Evolutionary conservation across 2,329 filamentous ascomycete species (phyloP).

Genomic region (Pseudocercospora ulei): DNA sequence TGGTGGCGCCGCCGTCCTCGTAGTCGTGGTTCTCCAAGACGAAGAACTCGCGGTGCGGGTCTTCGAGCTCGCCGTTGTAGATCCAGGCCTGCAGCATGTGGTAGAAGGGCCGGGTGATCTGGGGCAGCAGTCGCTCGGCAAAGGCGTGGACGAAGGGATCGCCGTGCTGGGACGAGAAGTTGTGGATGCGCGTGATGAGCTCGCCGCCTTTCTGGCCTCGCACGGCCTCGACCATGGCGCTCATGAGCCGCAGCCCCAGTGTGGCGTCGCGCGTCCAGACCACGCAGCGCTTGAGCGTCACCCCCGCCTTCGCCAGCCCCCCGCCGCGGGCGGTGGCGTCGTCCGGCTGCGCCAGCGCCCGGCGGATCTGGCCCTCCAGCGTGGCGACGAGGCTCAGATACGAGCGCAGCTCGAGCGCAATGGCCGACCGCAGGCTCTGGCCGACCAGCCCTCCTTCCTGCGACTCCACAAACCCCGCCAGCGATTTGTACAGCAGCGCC

Average conservation of each 20-base stretch:
- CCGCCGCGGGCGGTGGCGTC: slow-evolving; percentile 54
- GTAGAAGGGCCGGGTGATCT: slow-evolving; percentile 90
- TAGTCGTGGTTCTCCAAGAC: slow-evolving; percentile 67
- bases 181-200: slow-evolving; percentile 85
- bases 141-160: slow-evolving; percentile 91
- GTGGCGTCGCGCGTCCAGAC: slow-evolving; percentile 97
- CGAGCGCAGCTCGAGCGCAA: slow-evolving; percentile 72
- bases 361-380: slow-evolving; percentile 80
- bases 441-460: slow-evolving; percentile 74
- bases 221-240: slow-evolving; percentile 84
- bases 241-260: slow-evolving; percentile 88
- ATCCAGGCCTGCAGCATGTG: slow-evolving; percentile 95
- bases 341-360: slow-evolving; percentile 66
- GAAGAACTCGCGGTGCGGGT: slow-evolving; percentile 92
- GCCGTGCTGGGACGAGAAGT: slow-evolving; percentile 84
- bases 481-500: slow-evolving; percentile 74
- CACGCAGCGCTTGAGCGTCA: slow-evolving; percentile 88
- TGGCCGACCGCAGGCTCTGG: slow-evolving; percentile 81
- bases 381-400: slow-evolving; percentile 88
- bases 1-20: slow-evolving; percentile 57
- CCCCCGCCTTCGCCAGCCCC: slow-evolving; percentile 72
- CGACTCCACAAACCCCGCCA: slow-evolving; percentile 73
- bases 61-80: slow-evolving; percentile 94
- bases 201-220: slow-evolving; percentile 78
- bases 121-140: slow-evolving; percentile 74